Evolutionary conservation across 2,329 filamentous ascomycete genomes (phyloP), one percentile per base, ranked within the genome.

Genomic region (Colletotrichum nymphaeae): DNA sequence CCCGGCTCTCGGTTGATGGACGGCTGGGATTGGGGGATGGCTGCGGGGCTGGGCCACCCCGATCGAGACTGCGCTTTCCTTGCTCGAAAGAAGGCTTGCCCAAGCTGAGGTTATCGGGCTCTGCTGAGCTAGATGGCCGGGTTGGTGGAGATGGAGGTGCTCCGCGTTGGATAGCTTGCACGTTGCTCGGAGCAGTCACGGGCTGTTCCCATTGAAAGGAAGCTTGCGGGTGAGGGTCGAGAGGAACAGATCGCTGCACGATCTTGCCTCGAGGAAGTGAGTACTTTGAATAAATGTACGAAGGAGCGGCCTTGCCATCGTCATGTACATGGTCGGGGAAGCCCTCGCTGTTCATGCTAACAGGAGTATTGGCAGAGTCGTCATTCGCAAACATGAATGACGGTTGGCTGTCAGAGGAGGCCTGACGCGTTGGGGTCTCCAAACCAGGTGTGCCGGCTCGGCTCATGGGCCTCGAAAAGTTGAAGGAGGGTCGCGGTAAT

Each of bases 391-490:
- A 85, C 35, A 90, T 82, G 69, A 93, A 89, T 4, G 91, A 92
- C 0, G 89, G 88, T 74, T 93, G 91, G 78, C 91, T 93, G 77
- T 94, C 92, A 5, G 88, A 90, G 24, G 92, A 93, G 8, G 89
- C 86, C 79, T 93, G 91, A 46, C 91, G 86, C 11, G 87, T 86
- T 60, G 91, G 90, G 56, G 84, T 81, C n/a, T 93, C 90, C 76
- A 88, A 84, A 57, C 79, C 84, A 19, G 90, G 90, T 14, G 89
- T 91, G 74, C 91, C 91, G 73, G 91, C 89, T 79, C 93, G 89
- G 81, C 96, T 98, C 74, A 97, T 84, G 0, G 97, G 97, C 56
- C 97, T 90, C 0, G 97, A 98, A 81, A 98, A 98, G 83, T 99
- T 98, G 84, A 97, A 96, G 0, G 93, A 91, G 1, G 95, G 93